These are phyloP conservation scores for Peltaster fructicola DNA, from an alignment of 2,329 filamentous ascomycete species.

Conservation along the genomic window DNA sequence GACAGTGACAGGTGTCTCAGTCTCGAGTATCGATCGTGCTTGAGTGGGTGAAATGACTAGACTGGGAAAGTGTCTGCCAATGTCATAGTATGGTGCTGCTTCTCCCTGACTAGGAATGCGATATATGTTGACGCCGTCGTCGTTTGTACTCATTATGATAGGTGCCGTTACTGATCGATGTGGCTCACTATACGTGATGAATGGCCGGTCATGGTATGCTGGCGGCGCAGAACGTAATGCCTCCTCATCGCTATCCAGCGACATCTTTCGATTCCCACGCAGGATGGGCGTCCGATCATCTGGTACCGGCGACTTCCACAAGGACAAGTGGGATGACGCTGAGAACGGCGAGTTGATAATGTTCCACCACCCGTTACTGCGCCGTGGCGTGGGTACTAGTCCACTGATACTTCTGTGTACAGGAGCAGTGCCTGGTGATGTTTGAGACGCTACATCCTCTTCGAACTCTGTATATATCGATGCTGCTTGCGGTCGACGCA, in stretches of 20 bases:
- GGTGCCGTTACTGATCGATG: slow-evolving; percentile 15
- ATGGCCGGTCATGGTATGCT: slow-evolving; percentile 1
- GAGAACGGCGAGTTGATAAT: slow-evolving; percentile 54
- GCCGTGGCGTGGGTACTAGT: slow-evolving; percentile 34
- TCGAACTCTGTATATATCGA: slow-evolving; percentile 53
- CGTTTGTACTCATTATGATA: slow-evolving; percentile 7
- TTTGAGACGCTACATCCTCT: slow-evolving; percentile 35
- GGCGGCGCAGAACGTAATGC: slow-evolving; percentile 10
- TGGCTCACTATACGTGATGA: slow-evolving; percentile 3
- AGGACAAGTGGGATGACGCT: slow-evolving; percentile 8
- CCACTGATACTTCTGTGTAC: slow-evolving; percentile 16
- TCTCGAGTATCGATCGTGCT: slow-evolving; percentile 3
- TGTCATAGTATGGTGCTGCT: slow-evolving; percentile 17
- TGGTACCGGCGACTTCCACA: slow-evolving; percentile 12
- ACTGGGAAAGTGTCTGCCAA: slow-evolving; percentile 9
- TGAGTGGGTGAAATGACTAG: slow-evolving; percentile 4
- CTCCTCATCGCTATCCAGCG: too few relatives aligned
- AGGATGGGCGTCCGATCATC: slow-evolving; percentile 8
- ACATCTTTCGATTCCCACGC: too few relatives aligned
- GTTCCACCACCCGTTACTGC: slow-evolving; percentile 61
- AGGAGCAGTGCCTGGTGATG: slow-evolving; percentile 7
- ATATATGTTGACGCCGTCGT: slow-evolving; percentile 15
- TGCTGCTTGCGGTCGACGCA: too few relatives aligned
- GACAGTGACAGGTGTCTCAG: too few relatives aligned
- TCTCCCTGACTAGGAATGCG: slow-evolving; percentile 16